Evolutionary conservation across 2,329 filamentous ascomycete species (phyloP), one percentile per base, ranked within the genome.

Genomic region (Pestalotiopsis fici): DNA sequence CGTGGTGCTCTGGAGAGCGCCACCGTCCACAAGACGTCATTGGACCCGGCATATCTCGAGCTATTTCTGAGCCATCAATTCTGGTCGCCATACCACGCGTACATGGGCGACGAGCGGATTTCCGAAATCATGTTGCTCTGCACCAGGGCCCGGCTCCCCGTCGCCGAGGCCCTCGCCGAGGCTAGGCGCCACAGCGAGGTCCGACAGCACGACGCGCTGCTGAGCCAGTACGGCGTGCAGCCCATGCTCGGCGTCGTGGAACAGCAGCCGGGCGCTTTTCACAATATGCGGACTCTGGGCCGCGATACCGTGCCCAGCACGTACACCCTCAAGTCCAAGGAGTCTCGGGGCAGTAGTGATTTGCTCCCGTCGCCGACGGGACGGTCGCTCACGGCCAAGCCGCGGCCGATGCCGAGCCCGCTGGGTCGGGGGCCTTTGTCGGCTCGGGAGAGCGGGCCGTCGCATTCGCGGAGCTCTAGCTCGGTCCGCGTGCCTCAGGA

Each of bases 31-130:
- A 28, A 59, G 5, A 18, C 21, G 0, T 0, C 27, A 4, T 64
- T 74, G 2, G 54, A 73, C 3, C 59, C 69, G 3, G 7, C 28
- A 1, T 65, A 68, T 4, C 63, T 77, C 3, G 70, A 70, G 0
- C 72, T 74, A 0, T 71, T 78, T n/a, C 70, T 75, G 0, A 68
- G 71, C 55, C 71, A 71, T 61, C 66, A 55, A 2, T 77, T 76
- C 71, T 78, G 73, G 68, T 3, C 2, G 3, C 65, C 70, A 12
- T 77, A 77, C 50, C 72, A 71, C 11, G 23, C 13, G 3, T 43
- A 56, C 1, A 47, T 75, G 55, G 27, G n/a, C 0, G 25, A 65
- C 0, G 25, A 65, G 0, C 73, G 73, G 2, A 57, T 69, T 2
- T 12, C 65, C 25, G 72, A 71, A 67, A 60, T 71, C 62, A 62